Base-by-base conservation (phyloP, 2,329 filamentous ascomycete genomes). In the Madurella mycetomatis region DNA sequence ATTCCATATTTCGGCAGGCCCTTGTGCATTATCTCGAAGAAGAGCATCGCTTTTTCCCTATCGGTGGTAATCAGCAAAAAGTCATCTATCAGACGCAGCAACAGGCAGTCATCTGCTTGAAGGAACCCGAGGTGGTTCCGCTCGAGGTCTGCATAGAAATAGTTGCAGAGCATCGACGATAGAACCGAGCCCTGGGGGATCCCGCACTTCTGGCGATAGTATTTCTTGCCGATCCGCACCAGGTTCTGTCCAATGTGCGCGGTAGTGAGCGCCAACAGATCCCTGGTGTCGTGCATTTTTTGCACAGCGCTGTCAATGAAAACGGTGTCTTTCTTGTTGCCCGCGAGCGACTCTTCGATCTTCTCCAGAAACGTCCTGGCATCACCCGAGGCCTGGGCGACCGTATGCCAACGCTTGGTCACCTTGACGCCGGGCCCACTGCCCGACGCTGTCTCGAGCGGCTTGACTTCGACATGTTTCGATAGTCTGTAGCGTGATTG, bases 151-250 rank as follows among this genome's bases (percentile, higher is more conserved):
- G 89, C 92, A 67, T 99, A 99, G 70, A 97, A 96, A 71, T 95
- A 92, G 71, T 91, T 97, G 76, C 94, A 97, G 5, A 99, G 77
- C 41, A 91, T 77, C 42, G 87, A 88, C 0, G 92, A 96, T 5
- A 99, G 69, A 1, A 96, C 81, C 0, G 92, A 96, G 8, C 94
- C 94, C 69, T 99, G 94, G 0, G 94, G 92, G 40, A 99, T 97
- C 13, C 94, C 94, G 18, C 80, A 76, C 68, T 85, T 92, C 68
- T 99, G 94, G 19, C 90, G 82, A 68, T 94, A 96, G 68, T 85
- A 91, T 62, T 86, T 89, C 72, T 91, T 92, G 46, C 91, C 92
- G 40, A 97, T 86, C 66, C 88, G 90, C 65, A 99, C 84, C 25
- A 96, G 76, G 65, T 97, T 96, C 55, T 85, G 78, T 58, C 85